These are phyloP conservation scores for Leucocoprinus leucothites DNA, from an alignment of 768 basidiomycete species.

Conservation along the genomic window DNA sequence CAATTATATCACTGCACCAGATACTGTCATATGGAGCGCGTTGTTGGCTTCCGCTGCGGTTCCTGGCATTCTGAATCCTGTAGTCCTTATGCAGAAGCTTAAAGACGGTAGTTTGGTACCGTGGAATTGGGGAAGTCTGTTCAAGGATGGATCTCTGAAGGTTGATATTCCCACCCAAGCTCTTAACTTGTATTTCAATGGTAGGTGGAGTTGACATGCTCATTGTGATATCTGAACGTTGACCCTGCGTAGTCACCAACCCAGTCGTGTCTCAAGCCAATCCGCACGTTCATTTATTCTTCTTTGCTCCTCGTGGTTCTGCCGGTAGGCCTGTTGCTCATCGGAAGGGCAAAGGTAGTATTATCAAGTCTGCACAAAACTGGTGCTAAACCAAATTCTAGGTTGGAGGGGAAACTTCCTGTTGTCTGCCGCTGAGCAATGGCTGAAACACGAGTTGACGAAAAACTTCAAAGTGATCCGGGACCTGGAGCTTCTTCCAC, in stretches of 20 bases:
- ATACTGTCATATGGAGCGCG: conserved; percentile 82
- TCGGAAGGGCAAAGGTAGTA: conserved; percentile 81
- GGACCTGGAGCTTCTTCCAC: conserved; percentile 94
- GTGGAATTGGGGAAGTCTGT: conserved; percentile 93
- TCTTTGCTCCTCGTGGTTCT: conserved; percentile 88
- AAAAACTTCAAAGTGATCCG: conserved; percentile 99
- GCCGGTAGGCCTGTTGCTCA: conserved; percentile 93
- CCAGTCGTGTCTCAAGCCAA: conserved; percentile 96
- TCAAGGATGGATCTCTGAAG: conserved; percentile 89
- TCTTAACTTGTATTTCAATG: conserved; percentile 87
- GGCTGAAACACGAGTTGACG: conserved; percentile 91
- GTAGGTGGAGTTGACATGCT: conserved; percentile 20
- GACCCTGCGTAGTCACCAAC: conserved; percentile 63
- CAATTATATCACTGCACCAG: conserved; percentile 95
- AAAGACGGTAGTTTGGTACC: conserved; percentile 77
- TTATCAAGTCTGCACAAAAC: background rate
- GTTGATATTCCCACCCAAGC: conserved; percentile 95
- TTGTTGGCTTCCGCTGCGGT: conserved; percentile 90
- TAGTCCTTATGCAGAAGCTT: conserved; percentile 91
- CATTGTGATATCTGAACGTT: background rate
- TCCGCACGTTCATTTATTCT: conserved; percentile 88
- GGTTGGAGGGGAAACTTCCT: conserved; percentile 97
- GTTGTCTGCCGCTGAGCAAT: conserved; percentile 89
- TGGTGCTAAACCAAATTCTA: conserved; percentile 20
- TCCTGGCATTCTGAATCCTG: conserved; percentile 92